Percentiles rank a stretch among this genome's conserved stretches.
Conservation (phyloP, 805 yeast genomes). For the Blastobotrys parvus region DNA sequence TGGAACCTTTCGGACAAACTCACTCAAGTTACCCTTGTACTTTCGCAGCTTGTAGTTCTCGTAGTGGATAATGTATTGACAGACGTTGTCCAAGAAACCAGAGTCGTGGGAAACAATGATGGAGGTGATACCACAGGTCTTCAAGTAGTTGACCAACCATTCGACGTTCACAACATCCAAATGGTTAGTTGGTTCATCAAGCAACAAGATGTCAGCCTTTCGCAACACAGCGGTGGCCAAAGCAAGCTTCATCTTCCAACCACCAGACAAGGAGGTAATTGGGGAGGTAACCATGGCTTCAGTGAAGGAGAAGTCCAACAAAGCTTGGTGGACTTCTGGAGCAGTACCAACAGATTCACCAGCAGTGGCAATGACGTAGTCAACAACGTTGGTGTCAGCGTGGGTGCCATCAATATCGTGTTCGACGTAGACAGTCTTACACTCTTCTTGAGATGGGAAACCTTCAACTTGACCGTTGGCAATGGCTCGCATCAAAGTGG, state of each 20-base stretch:
- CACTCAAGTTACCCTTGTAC: slow-evolving; percentile 99
- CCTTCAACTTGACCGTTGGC: slow-evolving; percentile 99
- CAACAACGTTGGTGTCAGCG: slow-evolving; percentile 90
- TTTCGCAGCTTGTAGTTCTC: slow-evolving; percentile 99
- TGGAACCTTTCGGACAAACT: slow-evolving; percentile 97
- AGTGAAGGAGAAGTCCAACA: slow-evolving; percentile 86
- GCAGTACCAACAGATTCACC: slow-evolving; percentile 65
- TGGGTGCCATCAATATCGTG: slow-evolving; percentile 98
- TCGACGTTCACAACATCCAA: slow-evolving; percentile 99
- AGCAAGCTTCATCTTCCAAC: slow-evolving; percentile 99
- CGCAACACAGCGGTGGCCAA: slow-evolving; percentile 98
- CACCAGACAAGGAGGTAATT: slow-evolving; percentile 96
- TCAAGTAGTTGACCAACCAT: slow-evolving; percentile 99
- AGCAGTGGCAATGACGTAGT: slow-evolving; percentile 82
- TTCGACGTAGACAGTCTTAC: slow-evolving; percentile 98
- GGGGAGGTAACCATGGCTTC: slow-evolving; percentile 92
- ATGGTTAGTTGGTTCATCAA: slow-evolving; percentile 99
- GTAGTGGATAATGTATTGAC: slow-evolving; percentile 98
- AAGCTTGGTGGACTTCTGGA: slow-evolving; percentile 65
- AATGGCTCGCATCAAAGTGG: slow-evolving; percentile 95
- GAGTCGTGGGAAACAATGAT: slow-evolving; percentile 99
- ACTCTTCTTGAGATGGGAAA: slow-evolving; percentile 98
- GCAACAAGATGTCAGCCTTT: slow-evolving; percentile 93
- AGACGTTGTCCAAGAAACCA: slow-evolving; percentile 96
- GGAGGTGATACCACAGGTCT: slow-evolving; percentile 97